Conservation (phyloP, 2,329 filamentous ascomycete species). For the Pleomassaria siparia region DNA sequence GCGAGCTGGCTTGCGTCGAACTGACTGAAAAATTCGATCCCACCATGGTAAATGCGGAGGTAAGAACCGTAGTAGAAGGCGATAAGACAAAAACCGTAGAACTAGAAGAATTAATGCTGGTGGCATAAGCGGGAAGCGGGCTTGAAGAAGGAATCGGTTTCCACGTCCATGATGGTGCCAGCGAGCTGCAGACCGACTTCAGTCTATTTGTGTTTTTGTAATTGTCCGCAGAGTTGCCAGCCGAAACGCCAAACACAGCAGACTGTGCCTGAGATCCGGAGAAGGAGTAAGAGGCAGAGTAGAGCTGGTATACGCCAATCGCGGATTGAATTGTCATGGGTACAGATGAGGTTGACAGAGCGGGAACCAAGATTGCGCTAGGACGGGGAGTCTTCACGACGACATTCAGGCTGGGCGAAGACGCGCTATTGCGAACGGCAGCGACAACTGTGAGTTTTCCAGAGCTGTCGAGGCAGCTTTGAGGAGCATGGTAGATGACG, state of each 20-base stretch:
- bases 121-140: not conserved
- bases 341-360: constrained; percentile 22
- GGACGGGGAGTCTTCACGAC: constrained; percentile 24
- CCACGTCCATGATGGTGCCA: constrained; percentile 9
- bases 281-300: constrained; percentile 23
- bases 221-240: constrained; percentile 19
- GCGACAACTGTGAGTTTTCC: constrained; percentile 25
- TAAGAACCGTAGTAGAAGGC: not conserved
- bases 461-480: constrained; percentile 54
- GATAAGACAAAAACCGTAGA: not conserved
- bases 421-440: constrained; percentile 21
- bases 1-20: too few relatives aligned
- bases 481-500: constrained; percentile 57
- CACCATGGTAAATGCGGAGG: not conserved
- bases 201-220: constrained; percentile 20
- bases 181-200: constrained; percentile 16
- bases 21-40: too few relatives aligned
- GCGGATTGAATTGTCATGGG: constrained; percentile 27
- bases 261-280: constrained; percentile 15
- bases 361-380: constrained; percentile 24
- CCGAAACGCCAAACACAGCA: constrained; percentile 22
- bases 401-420: constrained; percentile 19
- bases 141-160: constrained; percentile 10
- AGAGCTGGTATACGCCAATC: constrained; percentile 28
- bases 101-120: not conserved